Evolutionary conservation across 2,329 filamentous ascomycete genomes (phyloP).

Genomic region (Bimuria novae-zelandiae): DNA sequence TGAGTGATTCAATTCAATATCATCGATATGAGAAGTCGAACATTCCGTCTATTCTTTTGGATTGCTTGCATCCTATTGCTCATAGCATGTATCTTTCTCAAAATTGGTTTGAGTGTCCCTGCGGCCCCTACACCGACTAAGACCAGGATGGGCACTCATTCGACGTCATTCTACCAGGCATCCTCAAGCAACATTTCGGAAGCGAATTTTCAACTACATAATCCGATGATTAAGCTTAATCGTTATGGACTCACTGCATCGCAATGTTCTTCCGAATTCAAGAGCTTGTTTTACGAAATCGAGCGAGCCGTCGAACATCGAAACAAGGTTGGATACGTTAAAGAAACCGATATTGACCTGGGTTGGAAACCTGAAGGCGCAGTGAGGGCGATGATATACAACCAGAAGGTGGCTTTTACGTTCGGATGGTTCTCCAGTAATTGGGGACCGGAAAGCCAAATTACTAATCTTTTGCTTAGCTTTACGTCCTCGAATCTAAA

Average conservation of each 20-base stretch:
- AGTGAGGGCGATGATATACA: conserved; percentile 33
- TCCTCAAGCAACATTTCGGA: neutral
- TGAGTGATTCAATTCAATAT: no score
- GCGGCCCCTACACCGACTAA: neutral
- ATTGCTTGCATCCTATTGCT: neutral
- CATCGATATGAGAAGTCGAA: neutral
- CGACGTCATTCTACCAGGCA: no score
- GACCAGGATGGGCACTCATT: neutral
- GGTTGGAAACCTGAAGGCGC: conserved; percentile 21
- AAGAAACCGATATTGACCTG: conserved; percentile 24
- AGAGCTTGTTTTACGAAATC: conserved; percentile 27
- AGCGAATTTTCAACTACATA: neutral
- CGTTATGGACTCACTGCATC: conserved; percentile 16
- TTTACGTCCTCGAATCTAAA: conserved; percentile 39
- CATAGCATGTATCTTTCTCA: neutral
- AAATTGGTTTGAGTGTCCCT: neutral
- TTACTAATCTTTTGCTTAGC: conserved; percentile 16
- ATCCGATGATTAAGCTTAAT: neutral
- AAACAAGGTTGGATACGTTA: conserved; percentile 19
- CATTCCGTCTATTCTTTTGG: neutral
- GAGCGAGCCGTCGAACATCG: conserved; percentile 21
- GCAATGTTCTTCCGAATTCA: conserved; percentile 27
- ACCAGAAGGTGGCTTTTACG: conserved; percentile 23
- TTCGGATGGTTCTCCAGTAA: neutral
- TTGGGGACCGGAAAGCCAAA: no score